These are phyloP conservation scores for Nannizziopsis arthrosporioides DNA, from an alignment of 2,329 filamentous ascomycete genomes.

Conservation along the genomic window DNA sequence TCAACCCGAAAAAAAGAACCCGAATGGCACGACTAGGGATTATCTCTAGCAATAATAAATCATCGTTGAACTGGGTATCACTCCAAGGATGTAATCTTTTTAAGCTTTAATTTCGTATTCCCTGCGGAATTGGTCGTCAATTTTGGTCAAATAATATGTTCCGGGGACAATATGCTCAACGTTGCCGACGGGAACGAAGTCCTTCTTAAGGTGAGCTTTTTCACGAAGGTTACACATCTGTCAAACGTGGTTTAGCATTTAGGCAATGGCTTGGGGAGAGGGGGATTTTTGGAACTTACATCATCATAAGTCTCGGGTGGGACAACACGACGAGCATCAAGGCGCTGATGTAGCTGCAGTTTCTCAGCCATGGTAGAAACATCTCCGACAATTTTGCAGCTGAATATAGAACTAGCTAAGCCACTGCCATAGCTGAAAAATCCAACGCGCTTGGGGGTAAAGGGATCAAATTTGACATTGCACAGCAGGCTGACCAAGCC, in stretches of 20 bases:
- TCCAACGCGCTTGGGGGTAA: slow-evolving; percentile 60
- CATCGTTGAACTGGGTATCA: no score
- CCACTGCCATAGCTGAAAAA: slow-evolving; percentile 73
- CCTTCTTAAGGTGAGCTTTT: slow-evolving; percentile 71
- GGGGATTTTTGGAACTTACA: slow-evolving; percentile 44
- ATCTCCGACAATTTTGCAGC: slow-evolving; percentile 53
- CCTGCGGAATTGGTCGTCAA: slow-evolving; percentile 79
- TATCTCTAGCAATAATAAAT: no score
- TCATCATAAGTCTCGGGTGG: slow-evolving; percentile 62
- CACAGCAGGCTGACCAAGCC: slow-evolving; percentile 50
- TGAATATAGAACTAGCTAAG: slow-evolving; percentile 63
- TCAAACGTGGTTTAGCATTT: slow-evolving; percentile 15
- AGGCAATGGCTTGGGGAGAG: neutral
- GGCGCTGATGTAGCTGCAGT: slow-evolving; percentile 57
- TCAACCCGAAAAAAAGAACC: neutral
- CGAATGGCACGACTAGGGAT: neutral
- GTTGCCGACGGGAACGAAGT: slow-evolving; percentile 57
- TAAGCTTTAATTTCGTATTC: slow-evolving; percentile 59
- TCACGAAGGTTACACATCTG: slow-evolving; percentile 72
- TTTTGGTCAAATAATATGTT: slow-evolving; percentile 66
- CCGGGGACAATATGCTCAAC: slow-evolving; percentile 53
- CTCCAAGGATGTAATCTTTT: slow-evolving; percentile 6
- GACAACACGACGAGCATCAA: slow-evolving; percentile 55
- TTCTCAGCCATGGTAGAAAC: slow-evolving; percentile 56
- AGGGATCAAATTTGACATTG: slow-evolving; percentile 49